A percentile compares a stretch with the other conserved stretches of the same genome.
phyloP scores from a whole-genome alignment of 257 asterid genomes.

The Cruciata laevipes region DNA sequence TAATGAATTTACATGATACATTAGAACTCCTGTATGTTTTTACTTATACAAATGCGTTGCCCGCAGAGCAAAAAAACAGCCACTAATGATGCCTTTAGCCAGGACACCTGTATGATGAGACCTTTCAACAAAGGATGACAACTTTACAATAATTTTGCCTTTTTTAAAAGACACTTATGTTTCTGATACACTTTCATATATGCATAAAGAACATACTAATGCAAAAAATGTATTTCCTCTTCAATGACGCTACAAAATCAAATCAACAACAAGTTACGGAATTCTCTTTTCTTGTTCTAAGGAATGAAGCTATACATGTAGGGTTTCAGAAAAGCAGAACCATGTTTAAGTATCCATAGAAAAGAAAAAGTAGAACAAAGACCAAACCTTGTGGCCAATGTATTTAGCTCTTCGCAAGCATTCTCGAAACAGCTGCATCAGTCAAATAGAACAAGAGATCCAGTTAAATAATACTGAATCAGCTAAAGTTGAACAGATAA shows the following conservation, averaged over 20 bases:
- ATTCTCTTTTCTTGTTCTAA: neutral
- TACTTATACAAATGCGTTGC: no score
- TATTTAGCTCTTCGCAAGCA: slow-evolving; percentile 90
- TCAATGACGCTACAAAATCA: neutral
- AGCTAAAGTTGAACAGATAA: neutral
- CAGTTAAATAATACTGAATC: neutral
- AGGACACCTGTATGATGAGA: neutral
- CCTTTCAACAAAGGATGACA: neutral
- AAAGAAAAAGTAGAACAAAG: neutral
- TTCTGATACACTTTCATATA: neutral
- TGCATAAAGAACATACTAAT: neutral
- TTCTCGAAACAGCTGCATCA: slow-evolving; percentile 71
- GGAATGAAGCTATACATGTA: neutral
- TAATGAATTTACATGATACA: slow-evolving; percentile 4
- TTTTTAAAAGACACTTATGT: neutral
- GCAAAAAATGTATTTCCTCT: no score
- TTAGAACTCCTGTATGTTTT: neutral
- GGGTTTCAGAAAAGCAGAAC: neutral
- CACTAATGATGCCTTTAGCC: neutral
- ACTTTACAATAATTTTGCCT: no score
- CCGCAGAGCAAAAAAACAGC: neutral
- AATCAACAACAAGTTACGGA: neutral
- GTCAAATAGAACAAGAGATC: slow-evolving; percentile 9
- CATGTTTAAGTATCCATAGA: neutral
- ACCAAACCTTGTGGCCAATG: slow-evolving; percentile 67